phyloP scores from a whole-genome alignment of 129 eudicot genomes.

The Tagetes patula region DNA sequence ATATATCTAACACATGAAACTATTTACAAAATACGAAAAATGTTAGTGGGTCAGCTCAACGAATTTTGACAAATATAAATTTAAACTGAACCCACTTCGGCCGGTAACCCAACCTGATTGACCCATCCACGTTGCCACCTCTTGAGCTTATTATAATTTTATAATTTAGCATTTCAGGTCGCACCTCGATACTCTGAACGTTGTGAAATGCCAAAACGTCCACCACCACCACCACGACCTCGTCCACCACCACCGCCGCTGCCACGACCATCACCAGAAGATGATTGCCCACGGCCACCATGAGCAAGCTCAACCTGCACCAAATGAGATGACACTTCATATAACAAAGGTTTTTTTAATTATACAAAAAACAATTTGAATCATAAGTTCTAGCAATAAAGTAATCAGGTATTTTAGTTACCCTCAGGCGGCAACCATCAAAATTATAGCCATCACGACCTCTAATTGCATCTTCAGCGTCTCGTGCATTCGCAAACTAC shows the following conservation, averaged over 20 bases:
- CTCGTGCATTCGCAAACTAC: slow-evolving; percentile 88
- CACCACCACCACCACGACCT: slow-evolving; percentile 47
- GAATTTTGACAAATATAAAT: not conserved
- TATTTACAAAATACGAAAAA: not conserved
- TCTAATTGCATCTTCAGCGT: slow-evolving; percentile 96
- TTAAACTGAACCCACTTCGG: not conserved
- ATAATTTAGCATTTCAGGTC: not conserved
- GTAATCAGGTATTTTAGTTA: slow-evolving; percentile 24
- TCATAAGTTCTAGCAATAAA: not conserved
- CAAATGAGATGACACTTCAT: not conserved
- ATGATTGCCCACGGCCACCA: slow-evolving; percentile 89
- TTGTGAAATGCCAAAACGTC: slow-evolving; percentile 78
- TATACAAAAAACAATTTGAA: not conserved
- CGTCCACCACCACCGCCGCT: slow-evolving; percentile 62
- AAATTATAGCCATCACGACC: slow-evolving; percentile 98
- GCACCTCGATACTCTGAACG: slow-evolving; percentile 90
- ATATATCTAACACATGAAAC: not conserved
- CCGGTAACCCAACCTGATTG: not conserved
- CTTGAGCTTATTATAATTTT: not conserved
- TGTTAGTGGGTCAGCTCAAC: not conserved
- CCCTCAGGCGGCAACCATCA: slow-evolving; percentile 97
- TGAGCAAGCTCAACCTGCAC: slow-evolving; percentile 94
- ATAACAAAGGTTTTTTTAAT: not conserved
- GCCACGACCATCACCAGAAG: slow-evolving; percentile 64
- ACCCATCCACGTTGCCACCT: not conserved